Evolutionary conservation across 2,329 filamentous ascomycete genomes (phyloP), one percentile per base, ranked within the genome.

Genomic region (Ampelomyces quisqualis): DNA sequence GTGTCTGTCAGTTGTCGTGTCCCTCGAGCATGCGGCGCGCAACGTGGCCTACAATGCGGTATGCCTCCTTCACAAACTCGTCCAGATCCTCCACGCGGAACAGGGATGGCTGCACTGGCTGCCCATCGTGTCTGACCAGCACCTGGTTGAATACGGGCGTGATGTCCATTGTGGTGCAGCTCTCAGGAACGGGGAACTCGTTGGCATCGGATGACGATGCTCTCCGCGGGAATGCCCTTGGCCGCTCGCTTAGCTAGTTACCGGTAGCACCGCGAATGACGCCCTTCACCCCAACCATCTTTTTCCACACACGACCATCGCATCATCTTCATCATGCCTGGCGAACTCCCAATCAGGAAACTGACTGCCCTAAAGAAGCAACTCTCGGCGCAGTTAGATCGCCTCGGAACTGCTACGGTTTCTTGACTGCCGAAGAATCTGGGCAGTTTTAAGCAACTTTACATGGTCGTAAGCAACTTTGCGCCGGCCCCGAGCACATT

Each of bases 11-110:
- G 59, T 51, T 66, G 58, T 51, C n/a, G 49, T 40, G 40, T 27
- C 19, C 21, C 14, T 18, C 28, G 26, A 40, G 40, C 32, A 18
- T 24, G 35, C 37, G 38, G 32, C 30, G 22, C 41, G 51, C 47
- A 51, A 55, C 49, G 60, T 62, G 35, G 68, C 78, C 60, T 73
- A 94, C 90, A 68, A 97, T 96, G 65, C 86, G 82, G 71, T 95
- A 93, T 38, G 93, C 93, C 71, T 97, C 91, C 64, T 91, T 90
- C 22, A 97, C 75, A 65, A 97, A 98, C 58, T 86, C 86, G 65
- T 96, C 88, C 35, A 93, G 78, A 38, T 62, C 58, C 32, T 64
- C 62, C 36, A 69, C 57, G 44, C 64, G 64, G 47, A 69, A 73
- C 8, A 60, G 61, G 45, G 70, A 64, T 40, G 65, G 55, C 70